A percentile compares a stretch with the other conserved stretches of the same genome.
Conservation (phyloP, 1,139 yeast species). For the Saccharomycopsis hybrid region DNA sequence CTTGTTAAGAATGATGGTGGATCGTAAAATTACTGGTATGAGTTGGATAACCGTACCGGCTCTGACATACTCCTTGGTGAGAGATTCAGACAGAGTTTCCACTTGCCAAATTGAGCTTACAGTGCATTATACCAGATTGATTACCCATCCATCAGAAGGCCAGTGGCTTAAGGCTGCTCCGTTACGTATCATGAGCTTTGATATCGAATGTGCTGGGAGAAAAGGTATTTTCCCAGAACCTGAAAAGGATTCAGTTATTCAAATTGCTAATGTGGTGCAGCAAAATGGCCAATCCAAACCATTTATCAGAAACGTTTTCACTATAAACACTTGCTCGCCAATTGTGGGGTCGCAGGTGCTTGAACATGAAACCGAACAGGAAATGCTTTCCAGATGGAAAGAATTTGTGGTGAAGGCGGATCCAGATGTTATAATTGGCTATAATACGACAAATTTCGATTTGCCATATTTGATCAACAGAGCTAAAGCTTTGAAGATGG, state of each 20-base stretch:
- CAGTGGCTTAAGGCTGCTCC: slow-evolving; percentile 95
- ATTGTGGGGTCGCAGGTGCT: slow-evolving; percentile 91
- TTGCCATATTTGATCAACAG: slow-evolving; percentile 88
- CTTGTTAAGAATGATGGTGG: slow-evolving; percentile 82
- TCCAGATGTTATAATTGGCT: slow-evolving; percentile 96
- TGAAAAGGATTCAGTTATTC: slow-evolving; percentile 87
- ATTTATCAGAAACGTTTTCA: slow-evolving; percentile 89
- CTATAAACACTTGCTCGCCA: slow-evolving; percentile 84
- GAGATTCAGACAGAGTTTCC: slow-evolving; percentile 41
- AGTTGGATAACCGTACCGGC: slow-evolving; percentile 91
- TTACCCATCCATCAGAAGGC: slow-evolving; percentile 85
- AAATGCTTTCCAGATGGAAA: slow-evolving; percentile 80
- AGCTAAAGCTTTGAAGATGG: slow-evolving; percentile 64
- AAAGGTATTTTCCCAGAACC: slow-evolving; percentile 97
- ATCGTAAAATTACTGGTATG: slow-evolving; percentile 91
- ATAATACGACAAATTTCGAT: slow-evolving; percentile 91
- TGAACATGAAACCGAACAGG: slow-evolving; percentile 67
- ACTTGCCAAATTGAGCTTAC: slow-evolving; percentile 81
- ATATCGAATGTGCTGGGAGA: slow-evolving; percentile 98
- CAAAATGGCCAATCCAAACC: slow-evolving; percentile 79
- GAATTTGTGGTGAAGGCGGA: slow-evolving; percentile 78
- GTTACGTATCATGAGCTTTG: slow-evolving; percentile 85
- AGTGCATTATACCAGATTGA: slow-evolving; percentile 59
- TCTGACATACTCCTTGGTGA: slow-evolving; percentile 52
- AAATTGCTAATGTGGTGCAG: slow-evolving; percentile 91